These are phyloP conservation scores for Metschnikowia henanensis DNA, from an alignment of 805 yeast species.

Conservation along the genomic window DNA sequence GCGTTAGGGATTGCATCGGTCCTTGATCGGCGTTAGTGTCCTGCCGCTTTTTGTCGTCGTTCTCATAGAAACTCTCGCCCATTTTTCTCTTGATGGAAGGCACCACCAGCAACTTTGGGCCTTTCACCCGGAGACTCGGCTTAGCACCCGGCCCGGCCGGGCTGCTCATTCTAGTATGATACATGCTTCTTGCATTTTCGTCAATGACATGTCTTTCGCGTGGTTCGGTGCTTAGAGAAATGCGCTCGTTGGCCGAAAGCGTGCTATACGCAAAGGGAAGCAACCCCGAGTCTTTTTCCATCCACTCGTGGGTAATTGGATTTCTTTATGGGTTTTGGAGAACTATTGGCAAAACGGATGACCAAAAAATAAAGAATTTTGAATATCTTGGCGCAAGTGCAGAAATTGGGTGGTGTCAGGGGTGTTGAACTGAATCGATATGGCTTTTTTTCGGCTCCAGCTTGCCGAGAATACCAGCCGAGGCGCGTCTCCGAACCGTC, in stretches of 20 bases:
- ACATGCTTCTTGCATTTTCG: constrained; percentile 44
- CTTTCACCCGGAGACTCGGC: constrained; percentile 13
- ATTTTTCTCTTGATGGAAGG: constrained; percentile 42
- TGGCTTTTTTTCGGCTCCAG: neutral
- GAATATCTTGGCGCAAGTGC: no score
- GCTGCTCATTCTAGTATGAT: constrained; percentile 36
- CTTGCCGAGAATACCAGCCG: neutral
- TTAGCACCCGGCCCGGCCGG: constrained; percentile 3
- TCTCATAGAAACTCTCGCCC: constrained; percentile 45
- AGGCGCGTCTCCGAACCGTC: no score
- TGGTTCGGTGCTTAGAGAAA: constrained; percentile 40
- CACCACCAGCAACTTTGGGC: constrained; percentile 23
- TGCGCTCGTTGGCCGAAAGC: constrained; percentile 27
- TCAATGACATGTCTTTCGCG: constrained; percentile 39
- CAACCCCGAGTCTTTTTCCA: constrained; percentile 37
- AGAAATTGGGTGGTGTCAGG: no score
- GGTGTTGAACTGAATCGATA: no score
- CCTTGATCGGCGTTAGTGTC: constrained; percentile 21
- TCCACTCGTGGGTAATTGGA: no score
- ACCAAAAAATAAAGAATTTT: no score
- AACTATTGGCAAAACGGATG: neutral
- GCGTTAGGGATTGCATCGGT: neutral
- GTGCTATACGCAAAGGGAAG: constrained; percentile 52
- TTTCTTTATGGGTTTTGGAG: no score
- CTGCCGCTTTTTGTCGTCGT: constrained; percentile 38